These are phyloP conservation scores for Solanum corneliomulleri DNA, from an alignment of 257 asterid genomes.

Conservation along the genomic window DNA sequence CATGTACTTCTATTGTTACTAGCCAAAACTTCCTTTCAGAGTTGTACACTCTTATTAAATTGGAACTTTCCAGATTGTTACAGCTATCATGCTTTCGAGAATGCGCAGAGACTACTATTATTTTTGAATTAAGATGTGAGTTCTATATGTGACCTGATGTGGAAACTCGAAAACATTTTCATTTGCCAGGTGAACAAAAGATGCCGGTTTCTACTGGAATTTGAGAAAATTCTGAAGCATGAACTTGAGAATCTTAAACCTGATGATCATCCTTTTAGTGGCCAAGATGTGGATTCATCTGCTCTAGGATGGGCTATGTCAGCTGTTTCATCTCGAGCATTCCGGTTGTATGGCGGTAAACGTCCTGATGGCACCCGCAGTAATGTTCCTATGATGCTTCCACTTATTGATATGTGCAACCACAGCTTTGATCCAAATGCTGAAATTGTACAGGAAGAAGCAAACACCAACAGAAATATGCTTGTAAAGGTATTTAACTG, in stretches of 20 bases:
- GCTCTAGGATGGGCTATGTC: constrained; percentile 99
- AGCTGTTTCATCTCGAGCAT: constrained; percentile 94
- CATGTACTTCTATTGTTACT: not conserved
- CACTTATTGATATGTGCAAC: constrained; percentile 97
- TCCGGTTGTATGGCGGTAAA: constrained; percentile 62
- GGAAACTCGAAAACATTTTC: not conserved
- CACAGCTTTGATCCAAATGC: constrained; percentile 92
- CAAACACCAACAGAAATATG: constrained; percentile 34
- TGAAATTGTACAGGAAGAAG: constrained; percentile 73
- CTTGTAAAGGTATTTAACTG: constrained; percentile 56
- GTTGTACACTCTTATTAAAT: not conserved
- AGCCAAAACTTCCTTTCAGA: not conserved
- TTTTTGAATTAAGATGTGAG: not conserved
- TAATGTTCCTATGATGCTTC: constrained; percentile 77
- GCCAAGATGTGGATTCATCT: constrained; percentile 76
- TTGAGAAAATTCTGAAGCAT: constrained; percentile 40
- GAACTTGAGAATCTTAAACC: constrained; percentile 39
- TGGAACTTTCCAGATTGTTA: not conserved
- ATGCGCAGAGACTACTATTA: not conserved
- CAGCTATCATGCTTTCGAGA: not conserved
- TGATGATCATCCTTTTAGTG: constrained; percentile 68
- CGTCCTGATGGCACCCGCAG: constrained; percentile 49
- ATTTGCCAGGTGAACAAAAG: constrained; percentile 73
- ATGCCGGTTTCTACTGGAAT: constrained; percentile 89
- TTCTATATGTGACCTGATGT: not conserved